Evolutionary conservation across 1,284 basidiomycete species (phyloP), one percentile per base, ranked within the genome.

Genomic region (Sphaerobolus stellatus): DNA sequence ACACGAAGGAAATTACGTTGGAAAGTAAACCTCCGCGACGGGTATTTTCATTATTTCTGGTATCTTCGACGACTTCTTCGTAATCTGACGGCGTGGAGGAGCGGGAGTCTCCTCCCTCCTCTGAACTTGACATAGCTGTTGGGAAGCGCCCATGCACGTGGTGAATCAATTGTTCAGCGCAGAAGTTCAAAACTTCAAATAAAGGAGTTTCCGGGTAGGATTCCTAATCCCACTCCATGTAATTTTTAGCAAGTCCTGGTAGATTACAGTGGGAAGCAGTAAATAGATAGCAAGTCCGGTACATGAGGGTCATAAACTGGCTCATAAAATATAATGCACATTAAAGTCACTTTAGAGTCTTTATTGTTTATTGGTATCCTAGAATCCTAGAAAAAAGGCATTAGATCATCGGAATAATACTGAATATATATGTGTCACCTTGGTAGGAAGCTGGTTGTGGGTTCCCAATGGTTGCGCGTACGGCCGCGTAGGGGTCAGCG

Each of bases 401-500:
- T n/a, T n/a, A n/a, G n/a, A n/a, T n/a, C n/a, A n/a, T n/a, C n/a
- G n/a, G n/a, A n/a, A n/a, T n/a, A n/a, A n/a, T n/a, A n/a, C n/a
- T n/a, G n/a, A n/a, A 43, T 27, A 24, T 43, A 43, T 27, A 22
- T 14, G 13, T 20, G 20, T 6, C 22, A 54, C 48, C 56, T 33
- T 36, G 48, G 45, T 54, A 54, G 4, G 51, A 29, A 13, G 58
- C 49, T 25, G 56, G 56, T 27, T 52, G 52, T 38, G 50, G 40
- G 30, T 25, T 38, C 8, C 36, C 71, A 57, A 83, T 64, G 7
- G 75, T 78, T 9, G 83, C 83, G 20, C 86, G 77, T 24, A 90
- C 86, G 13, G 84, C 86, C 13, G 87, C 86, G 63, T 90, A 90
- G 9, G 87, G 88, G 65, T 91, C 88, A 20, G 88, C 86, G 64